Percentiles rank a stretch among this genome's conserved stretches.
These are phyloP conservation scores for Xerophyta viscosa DNA, from an alignment of 106 monocot genomes.

Conservation along the genomic window DNA sequence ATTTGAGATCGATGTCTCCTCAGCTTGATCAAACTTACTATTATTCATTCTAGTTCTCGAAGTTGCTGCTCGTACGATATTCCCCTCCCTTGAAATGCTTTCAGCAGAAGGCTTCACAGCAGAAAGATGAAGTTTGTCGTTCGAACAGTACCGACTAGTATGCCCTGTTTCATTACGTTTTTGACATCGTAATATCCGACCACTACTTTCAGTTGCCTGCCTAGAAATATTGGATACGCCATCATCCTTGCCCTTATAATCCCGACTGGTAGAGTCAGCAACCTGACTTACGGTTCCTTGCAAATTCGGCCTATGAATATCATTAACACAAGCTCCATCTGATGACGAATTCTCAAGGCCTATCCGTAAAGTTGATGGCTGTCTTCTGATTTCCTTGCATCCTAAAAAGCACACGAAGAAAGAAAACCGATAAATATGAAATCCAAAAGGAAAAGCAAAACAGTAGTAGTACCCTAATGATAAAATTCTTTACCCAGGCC, in stretches of 20 bases:
- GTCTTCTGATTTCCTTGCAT: conserved; percentile 31
- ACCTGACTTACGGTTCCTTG: conserved; percentile 9
- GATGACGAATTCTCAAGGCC: too few relatives aligned
- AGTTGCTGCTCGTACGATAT: conserved; percentile 22
- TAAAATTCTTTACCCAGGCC: conserved; percentile 20
- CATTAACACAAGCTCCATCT: conserved; percentile 8
- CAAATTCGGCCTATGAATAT: conserved; percentile 14
- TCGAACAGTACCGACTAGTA: conserved; percentile 48
- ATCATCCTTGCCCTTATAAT: conserved; percentile 30
- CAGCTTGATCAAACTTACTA: conserved; percentile 19
- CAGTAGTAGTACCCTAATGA: too few relatives aligned
- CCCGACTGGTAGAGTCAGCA: conserved; percentile 13
- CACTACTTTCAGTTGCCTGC: conserved; percentile 10
- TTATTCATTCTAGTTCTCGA: conserved; percentile 13
- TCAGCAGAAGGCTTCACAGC: conserved; percentile 55
- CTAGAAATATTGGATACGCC: conserved; percentile 21
- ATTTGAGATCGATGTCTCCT: conserved; percentile 7
- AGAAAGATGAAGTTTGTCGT: conserved; percentile 43
- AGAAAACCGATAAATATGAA: neutral
- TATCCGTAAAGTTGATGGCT: conserved; percentile 17
- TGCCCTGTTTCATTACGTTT: conserved; percentile 87
- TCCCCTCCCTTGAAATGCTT: conserved; percentile 16
- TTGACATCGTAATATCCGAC: conserved; percentile 41
- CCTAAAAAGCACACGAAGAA: too few relatives aligned
- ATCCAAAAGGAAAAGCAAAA: neutral